A percentile compares a stretch with the other conserved stretches of the same genome.
phyloP scores from a whole-genome alignment of 2,329 filamentous ascomycete species.

The Neurospora sp. region DNA sequence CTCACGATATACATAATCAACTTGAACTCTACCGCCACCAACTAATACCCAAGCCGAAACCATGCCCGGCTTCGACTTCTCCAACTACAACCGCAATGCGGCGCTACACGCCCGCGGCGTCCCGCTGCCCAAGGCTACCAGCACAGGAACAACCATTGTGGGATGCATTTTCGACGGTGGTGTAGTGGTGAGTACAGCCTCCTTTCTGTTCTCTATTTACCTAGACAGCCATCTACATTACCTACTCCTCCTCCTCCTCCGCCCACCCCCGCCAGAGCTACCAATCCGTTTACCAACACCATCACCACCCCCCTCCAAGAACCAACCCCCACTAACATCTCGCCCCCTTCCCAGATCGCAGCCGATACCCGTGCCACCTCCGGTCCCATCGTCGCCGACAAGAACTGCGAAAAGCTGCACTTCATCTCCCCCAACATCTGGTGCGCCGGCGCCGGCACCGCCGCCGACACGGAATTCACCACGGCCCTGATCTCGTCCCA shows the following conservation, averaged over 20 bases:
- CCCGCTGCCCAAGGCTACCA: conserved; percentile 92
- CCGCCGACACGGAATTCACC: conserved; percentile 97
- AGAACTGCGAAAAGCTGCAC: conserved; percentile 99
- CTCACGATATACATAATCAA: background rate
- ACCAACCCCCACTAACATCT: background rate
- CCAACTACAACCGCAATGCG: conserved; percentile 98
- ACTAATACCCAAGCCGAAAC: background rate
- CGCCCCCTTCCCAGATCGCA: conserved; percentile 57
- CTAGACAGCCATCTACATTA: no score
- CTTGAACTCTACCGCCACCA: background rate
- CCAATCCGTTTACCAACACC: background rate
- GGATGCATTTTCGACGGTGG: conserved; percentile 94
- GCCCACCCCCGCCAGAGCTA: background rate
- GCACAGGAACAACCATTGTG: conserved; percentile 97
- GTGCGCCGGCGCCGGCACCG: conserved; percentile 96
- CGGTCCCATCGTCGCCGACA: conserved; percentile 97
- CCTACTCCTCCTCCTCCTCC: background rate
- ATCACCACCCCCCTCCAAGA: background rate
- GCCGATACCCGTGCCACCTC: conserved; percentile 96
- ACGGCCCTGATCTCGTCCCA: conserved; percentile 97
- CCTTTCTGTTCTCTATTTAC: no score
- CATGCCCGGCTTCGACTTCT: conserved; percentile 98
- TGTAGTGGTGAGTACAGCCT: conserved; percentile 63
- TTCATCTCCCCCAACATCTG: conserved; percentile 98
- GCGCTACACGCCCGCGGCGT: conserved; percentile 90